Evolutionary conservation across 106 monocot genomes (phyloP).

Genomic region (Allium fistulosum): DNA sequence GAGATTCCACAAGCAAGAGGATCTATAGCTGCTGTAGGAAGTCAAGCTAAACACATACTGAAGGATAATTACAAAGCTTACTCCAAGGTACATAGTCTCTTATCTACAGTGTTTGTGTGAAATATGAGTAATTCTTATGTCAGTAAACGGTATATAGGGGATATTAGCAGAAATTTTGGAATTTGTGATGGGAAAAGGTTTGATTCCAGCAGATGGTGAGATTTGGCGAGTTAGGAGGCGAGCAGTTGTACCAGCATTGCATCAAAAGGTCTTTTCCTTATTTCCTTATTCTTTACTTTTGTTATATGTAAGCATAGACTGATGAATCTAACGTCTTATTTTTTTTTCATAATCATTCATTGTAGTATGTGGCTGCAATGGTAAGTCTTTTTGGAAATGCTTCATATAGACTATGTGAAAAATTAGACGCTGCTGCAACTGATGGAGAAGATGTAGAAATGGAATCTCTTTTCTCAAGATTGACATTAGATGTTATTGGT

Average conservation of each 20-base stretch:
- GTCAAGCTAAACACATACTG: constrained; percentile 77
- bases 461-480: constrained; percentile 90
- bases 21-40: constrained; percentile 37
- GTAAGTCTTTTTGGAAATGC: constrained; percentile 77
- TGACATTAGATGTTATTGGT: constrained; percentile 91
- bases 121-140: too few species aligned
- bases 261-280: constrained; percentile 60
- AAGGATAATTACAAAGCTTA: constrained; percentile 87
- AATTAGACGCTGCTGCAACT: constrained; percentile 71
- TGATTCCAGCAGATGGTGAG: constrained; percentile 91
- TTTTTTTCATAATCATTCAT: not conserved
- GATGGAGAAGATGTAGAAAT: constrained; percentile 91
- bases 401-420: constrained; percentile 69
- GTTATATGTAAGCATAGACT: not conserved
- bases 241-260: constrained; percentile 85
- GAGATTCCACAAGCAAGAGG: constrained; percentile 77
- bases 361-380: constrained; percentile 86
- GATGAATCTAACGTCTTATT: not conserved
- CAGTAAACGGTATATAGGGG: constrained; percentile 31
- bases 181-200: constrained; percentile 97
- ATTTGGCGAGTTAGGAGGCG: constrained; percentile 82
- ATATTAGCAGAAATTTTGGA: constrained; percentile 89
- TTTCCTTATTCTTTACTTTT: not conserved
- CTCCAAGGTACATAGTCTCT: constrained; percentile 61
- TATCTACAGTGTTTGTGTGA: not conserved